These are phyloP conservation scores for Trichophyton mentagrophytes DNA, from an alignment of 2,329 filamentous ascomycete species.

Conservation along the genomic window DNA sequence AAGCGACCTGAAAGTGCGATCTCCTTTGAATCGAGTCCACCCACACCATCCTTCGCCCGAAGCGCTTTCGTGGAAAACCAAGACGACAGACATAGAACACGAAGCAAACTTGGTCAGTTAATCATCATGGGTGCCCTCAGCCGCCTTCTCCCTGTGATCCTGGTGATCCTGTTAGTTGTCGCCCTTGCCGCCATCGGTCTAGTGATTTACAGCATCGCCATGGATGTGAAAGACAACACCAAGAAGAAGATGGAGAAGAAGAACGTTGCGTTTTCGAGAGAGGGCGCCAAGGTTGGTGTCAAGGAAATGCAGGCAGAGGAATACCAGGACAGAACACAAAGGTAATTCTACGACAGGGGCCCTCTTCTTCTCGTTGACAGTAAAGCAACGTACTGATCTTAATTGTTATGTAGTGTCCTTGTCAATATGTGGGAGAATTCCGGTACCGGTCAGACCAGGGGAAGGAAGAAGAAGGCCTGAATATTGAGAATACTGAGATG, in stretches of 20 bases:
- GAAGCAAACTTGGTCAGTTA: not conserved
- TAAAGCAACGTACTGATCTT: not conserved
- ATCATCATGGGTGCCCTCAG: slow-evolving; percentile 4
- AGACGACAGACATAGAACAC: not conserved
- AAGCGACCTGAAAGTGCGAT: not conserved
- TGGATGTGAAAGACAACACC: slow-evolving; percentile 46
- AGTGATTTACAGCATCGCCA: slow-evolving; percentile 45
- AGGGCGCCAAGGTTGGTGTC: slow-evolving; percentile 49
- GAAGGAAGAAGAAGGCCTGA: not conserved
- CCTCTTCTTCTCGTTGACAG: not conserved
- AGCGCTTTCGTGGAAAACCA: not conserved
- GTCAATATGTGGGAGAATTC: slow-evolving; percentile 37
- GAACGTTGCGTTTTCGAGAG: slow-evolving; percentile 47
- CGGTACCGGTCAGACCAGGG: not conserved
- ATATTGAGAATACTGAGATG: not conserved
- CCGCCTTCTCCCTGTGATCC: slow-evolving; percentile 41
- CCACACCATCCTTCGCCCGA: not conserved
- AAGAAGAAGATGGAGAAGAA: slow-evolving; percentile 52
- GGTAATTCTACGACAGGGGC: slow-evolving; percentile 21
- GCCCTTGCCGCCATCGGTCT: slow-evolving; percentile 43
- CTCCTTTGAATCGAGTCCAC: not conserved
- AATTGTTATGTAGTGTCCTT: slow-evolving; percentile 26
- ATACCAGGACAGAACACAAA: slow-evolving; percentile 49
- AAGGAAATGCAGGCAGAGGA: slow-evolving; percentile 46
- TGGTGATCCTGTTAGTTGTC: slow-evolving; percentile 43